Conservation (phyloP, 768 basidiomycete genomes). For the Russula foetens region DNA sequence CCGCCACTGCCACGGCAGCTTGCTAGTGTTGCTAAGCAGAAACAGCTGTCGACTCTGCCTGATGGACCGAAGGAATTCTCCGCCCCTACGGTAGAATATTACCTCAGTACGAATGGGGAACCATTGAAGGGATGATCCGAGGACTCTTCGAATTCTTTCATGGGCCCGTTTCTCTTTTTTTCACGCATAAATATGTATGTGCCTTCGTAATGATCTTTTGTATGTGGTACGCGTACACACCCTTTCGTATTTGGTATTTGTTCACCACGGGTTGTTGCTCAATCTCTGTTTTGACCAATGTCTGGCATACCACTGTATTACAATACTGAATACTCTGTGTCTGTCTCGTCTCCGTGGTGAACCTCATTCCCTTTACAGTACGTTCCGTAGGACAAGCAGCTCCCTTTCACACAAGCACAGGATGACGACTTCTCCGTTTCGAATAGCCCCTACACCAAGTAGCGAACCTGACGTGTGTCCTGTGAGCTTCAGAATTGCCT, state of each 20-base stretch:
- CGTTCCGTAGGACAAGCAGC: slow-evolving; percentile 49
- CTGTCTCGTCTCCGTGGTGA: slow-evolving; percentile 12
- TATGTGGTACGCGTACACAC: slow-evolving; percentile 14
- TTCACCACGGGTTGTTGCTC: slow-evolving; percentile 16
- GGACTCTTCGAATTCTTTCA: neutral
- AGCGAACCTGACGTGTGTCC: slow-evolving; percentile 65
- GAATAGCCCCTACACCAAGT: slow-evolving; percentile 61
- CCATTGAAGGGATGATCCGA: slow-evolving; percentile 34
- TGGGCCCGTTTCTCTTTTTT: slow-evolving; percentile 1
- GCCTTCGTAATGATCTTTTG: slow-evolving; percentile 18
- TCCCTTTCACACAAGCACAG: slow-evolving; percentile 73
- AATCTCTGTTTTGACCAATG: slow-evolving; percentile 13
- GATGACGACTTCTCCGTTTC: slow-evolving; percentile 33
- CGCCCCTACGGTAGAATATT: slow-evolving; percentile 52
- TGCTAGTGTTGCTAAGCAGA: slow-evolving; percentile 35
- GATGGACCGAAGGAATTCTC: slow-evolving; percentile 47
- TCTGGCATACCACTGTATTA: slow-evolving; percentile 21
- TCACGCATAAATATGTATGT: slow-evolving; percentile 17
- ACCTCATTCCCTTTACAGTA: slow-evolving; percentile 22
- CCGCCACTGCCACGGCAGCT: slow-evolving; percentile 39
- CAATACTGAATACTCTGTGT: slow-evolving; percentile 17
- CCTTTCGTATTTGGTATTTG: slow-evolving; percentile 17
- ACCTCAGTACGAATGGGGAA: slow-evolving; percentile 58
- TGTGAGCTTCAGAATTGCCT: slow-evolving; percentile 71
- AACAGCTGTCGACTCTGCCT: slow-evolving; percentile 44